Percentiles rank a stretch among this genome's conserved stretches.
Conservation (phyloP, 2,329 filamentous ascomycete genomes). For the Macrophomina tecta region DNA sequence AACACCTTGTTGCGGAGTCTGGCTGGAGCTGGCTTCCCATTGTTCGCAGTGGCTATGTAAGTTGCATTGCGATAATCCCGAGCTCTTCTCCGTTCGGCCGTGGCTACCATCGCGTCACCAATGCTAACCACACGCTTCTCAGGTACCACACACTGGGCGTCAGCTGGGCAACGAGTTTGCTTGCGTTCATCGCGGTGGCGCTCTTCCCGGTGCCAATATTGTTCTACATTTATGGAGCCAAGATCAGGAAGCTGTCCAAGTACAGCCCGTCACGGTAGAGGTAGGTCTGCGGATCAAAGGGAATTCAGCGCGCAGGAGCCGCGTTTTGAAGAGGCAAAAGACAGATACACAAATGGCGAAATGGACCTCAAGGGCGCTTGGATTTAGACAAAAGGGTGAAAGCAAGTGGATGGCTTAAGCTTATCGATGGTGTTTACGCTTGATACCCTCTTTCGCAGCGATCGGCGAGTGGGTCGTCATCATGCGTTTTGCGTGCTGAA, state of each 20-base stretch:
- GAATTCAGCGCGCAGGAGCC: no score
- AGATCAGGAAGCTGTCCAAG: conserved; percentile 34
- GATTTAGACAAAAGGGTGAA: no score
- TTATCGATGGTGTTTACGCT: no score
- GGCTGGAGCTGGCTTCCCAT: conserved; percentile 34
- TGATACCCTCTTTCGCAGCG: no score
- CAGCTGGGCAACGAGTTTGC: conserved; percentile 41
- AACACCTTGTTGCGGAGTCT: conserved; percentile 35
- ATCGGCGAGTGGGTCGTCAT: no score
- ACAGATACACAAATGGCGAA: no score
- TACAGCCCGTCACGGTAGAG: conserved; percentile 22
- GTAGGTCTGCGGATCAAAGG: not conserved
- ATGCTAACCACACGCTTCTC: not conserved
- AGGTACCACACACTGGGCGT: conserved; percentile 44
- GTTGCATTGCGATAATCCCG: not conserved
- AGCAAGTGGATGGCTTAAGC: no score
- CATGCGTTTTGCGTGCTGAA: no score
- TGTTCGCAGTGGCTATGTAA: conserved; percentile 34
- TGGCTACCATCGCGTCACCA: no score
- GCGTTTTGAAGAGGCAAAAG: not conserved
- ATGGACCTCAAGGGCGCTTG: no score
- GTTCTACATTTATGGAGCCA: conserved; percentile 44
- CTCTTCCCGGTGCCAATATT: conserved; percentile 44
- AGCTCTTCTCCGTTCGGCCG: no score
- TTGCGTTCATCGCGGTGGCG: conserved; percentile 41